These are phyloP conservation scores for Kondoa malvinella DNA, from an alignment of 768 basidiomycete species.

Conservation along the genomic window DNA sequence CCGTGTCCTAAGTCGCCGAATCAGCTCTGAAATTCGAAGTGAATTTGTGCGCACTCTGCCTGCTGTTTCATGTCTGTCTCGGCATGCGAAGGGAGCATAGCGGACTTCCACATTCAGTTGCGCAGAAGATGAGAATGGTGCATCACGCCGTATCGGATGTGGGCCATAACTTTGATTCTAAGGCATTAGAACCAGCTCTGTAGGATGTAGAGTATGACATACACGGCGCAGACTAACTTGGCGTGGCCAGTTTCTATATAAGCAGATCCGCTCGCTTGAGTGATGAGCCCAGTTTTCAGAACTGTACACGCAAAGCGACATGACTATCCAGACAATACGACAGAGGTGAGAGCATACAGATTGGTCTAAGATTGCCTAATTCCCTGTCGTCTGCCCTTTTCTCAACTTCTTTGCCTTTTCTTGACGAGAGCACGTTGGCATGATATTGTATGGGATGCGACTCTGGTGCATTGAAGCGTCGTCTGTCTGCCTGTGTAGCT, in stretches of 20 bases:
- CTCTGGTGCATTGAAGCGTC: conserved; percentile 81
- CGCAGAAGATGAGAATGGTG: conserved; percentile 47
- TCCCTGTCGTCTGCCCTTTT: conserved; percentile 40
- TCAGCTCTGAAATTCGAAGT: neutral
- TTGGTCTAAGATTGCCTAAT: conserved; percentile 56
- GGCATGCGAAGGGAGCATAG: conserved; percentile 82
- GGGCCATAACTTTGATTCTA: conserved; percentile 45
- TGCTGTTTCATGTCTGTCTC: conserved; percentile 51
- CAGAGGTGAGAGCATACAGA: conserved; percentile 45
- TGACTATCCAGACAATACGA: conserved; percentile 16
- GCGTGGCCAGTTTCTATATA: conserved; percentile 84
- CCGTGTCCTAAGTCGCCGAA: conserved; percentile 55
- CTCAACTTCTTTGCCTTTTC: conserved; percentile 29
- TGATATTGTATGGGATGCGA: conserved; percentile 44
- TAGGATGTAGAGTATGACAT: conserved; percentile 30
- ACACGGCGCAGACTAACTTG: conserved; percentile 95
- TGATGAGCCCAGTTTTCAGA: conserved; percentile 73
- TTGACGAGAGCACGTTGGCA: conserved; percentile 22
- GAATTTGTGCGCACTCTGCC: conserved; percentile 47
- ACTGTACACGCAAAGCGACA: conserved; percentile 43
- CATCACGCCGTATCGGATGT: conserved; percentile 31
- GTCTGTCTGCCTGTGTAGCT: conserved; percentile 44
- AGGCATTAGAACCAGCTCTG: conserved; percentile 10
- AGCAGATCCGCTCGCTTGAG: conserved; percentile 86
- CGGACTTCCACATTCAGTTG: conserved; percentile 88